A percentile compares a stretch with the other conserved stretches of the same genome.
phyloP scores from a whole-genome alignment of 768 basidiomycete genomes.

The Lentinula boryana region DNA sequence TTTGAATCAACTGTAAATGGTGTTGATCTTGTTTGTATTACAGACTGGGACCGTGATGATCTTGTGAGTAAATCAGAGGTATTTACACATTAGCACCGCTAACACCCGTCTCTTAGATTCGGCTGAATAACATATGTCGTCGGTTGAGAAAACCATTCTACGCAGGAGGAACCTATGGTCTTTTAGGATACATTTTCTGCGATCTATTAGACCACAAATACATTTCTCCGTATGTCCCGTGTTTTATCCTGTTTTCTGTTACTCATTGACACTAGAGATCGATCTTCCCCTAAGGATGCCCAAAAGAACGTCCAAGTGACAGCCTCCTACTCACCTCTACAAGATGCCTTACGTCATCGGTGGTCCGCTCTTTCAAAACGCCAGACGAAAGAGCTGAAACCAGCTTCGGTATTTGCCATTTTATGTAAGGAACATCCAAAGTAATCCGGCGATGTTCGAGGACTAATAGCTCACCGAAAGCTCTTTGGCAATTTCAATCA shows the following conservation, averaged over 20 bases:
- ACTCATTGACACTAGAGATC: conserved; percentile 40
- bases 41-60: conserved; percentile 65
- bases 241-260: background rate
- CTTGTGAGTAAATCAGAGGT: conserved; percentile 47
- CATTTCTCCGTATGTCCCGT: conserved; percentile 65
- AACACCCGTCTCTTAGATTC: conserved; percentile 42
- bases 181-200: conserved; percentile 91
- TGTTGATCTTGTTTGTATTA: conserved; percentile 85
- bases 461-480: conserved; percentile 28
- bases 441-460: background rate
- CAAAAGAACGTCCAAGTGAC: conserved; percentile 56
- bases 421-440: conserved; percentile 42
- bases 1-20: conserved; percentile 54
- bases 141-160: conserved; percentile 76
- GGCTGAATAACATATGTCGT: conserved; percentile 77
- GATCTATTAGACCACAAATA: conserved; percentile 87
- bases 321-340: conserved; percentile 60
- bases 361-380: conserved; percentile 69
- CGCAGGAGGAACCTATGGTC: conserved; percentile 86
- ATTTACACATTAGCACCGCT: conserved; percentile 6
- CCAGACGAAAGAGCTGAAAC: conserved; percentile 82
- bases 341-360: conserved; percentile 55
- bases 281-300: conserved; percentile 51
- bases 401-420: conserved; percentile 62
- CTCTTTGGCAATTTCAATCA: conserved; percentile 79